phyloP scores from a whole-genome alignment of 208 protist genomes.

The Leptomonas seymouri region DNA sequence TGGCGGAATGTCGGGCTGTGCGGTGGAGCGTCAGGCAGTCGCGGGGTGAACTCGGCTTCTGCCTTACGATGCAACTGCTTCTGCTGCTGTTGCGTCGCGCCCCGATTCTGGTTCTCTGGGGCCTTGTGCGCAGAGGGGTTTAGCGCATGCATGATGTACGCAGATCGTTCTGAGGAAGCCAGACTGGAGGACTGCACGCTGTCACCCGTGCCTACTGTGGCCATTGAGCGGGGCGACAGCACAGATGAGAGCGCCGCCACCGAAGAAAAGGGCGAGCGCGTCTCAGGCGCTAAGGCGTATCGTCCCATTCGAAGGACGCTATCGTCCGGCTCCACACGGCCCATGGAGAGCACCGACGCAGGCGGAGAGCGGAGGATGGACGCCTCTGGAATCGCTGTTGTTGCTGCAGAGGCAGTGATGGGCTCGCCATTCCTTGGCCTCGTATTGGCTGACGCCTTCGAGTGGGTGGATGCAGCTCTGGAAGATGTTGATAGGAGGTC shows the following conservation, averaged over 20 bases:
- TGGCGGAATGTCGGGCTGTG: background rate
- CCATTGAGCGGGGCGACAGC: background rate
- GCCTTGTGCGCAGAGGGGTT: background rate
- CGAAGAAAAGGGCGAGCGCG: background rate
- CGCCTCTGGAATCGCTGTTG: background rate
- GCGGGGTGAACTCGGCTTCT: background rate
- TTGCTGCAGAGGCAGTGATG: background rate
- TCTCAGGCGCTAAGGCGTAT: background rate
- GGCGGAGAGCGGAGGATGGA: constrained; percentile 1
- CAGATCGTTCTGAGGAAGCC: background rate
- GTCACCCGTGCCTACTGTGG: background rate
- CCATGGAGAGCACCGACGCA: background rate
- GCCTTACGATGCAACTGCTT: background rate
- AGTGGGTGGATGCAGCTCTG: background rate
- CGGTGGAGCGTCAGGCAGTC: background rate
- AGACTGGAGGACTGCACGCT: constrained; percentile 1
- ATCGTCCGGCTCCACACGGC: background rate
- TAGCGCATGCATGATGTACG: constrained; percentile 1
- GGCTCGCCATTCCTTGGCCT: background rate
- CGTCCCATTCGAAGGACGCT: constrained; percentile 5
- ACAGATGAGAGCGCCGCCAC: background rate
- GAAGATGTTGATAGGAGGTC: constrained; percentile 7
- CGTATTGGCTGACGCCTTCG: background rate
- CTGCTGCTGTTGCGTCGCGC: background rate
- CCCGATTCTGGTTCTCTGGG: background rate